Evolutionary conservation across 2,329 filamentous ascomycete species (phyloP), one percentile per base, ranked within the genome.

Genomic region (Davidsoniella eucalypti): DNA sequence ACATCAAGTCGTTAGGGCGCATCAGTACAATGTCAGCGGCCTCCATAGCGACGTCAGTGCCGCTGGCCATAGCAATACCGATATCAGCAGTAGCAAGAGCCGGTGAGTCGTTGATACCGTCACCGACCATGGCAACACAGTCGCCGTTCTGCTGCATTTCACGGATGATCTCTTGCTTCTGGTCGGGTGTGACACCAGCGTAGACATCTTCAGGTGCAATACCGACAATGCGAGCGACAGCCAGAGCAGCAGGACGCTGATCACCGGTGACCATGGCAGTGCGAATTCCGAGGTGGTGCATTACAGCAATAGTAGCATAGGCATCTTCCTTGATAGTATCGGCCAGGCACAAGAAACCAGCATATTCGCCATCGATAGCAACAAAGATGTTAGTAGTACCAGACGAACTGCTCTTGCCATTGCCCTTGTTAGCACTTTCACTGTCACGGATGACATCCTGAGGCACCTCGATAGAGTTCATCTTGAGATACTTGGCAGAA

Each of bases 101-200:
- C 0, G 92, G 92, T 0, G 87, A 94, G 68, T 98, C 92, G 65
- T 98, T 98, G 73, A 98, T 95, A 40, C 92, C 92, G 63, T 98
- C 92, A 48, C 92, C 88, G 12, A 96, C 88, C 92, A 98, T 98
- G 57, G 86, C 92, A 23, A 96, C 86, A 46, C 83, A 71, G 58
- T 87, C 76, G 54, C 87, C 87, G 47, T 71, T 65, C 0, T 72
- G 69, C 66, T 95, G 87, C 16, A 96, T 73, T 49, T 82, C 69
- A 46, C 78, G 76, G 58, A 98, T 74, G 57, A 96, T 93, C 25
- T 75, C 70, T 62, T 93, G 88, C 63, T 98, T 98, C 66, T 94
- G 84, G 55, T 87, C 82, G 0, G 92, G 92, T 3, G 84, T 87
- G 44, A 90, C 84, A n/a, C 85, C 84, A 10, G 92, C 87, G 60